A percentile compares a stretch with the other conserved stretches of the same genome.
These are phyloP conservation scores for Mycena galericulata DNA, from an alignment of 768 basidiomycete genomes.

Conservation along the genomic window DNA sequence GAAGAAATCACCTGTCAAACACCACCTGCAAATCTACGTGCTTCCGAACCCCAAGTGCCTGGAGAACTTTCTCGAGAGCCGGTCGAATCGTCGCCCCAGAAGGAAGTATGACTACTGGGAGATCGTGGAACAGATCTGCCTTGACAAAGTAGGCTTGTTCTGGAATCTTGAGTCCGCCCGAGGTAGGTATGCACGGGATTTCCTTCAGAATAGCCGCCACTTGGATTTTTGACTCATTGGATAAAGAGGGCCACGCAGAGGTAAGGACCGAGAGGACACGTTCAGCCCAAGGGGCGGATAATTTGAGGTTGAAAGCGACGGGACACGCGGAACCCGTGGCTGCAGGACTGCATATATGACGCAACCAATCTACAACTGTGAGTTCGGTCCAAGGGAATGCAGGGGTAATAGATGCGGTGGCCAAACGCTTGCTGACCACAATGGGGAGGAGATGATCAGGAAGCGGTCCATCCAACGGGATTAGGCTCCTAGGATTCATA, in stretches of 20 bases:
- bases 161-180: conserved; percentile 78
- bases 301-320: conserved; percentile 69
- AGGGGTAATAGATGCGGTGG: conserved; percentile 57
- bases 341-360: conserved; percentile 65
- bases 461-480: conserved; percentile 81
- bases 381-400: conserved; percentile 88
- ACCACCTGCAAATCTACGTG: conserved; percentile 94
- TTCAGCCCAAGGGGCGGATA: conserved; percentile 83
- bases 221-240: conserved; percentile 58
- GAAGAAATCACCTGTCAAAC: conserved; percentile 76
- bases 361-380: conserved; percentile 79
- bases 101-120: conserved; percentile 82
- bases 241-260: conserved; percentile 78
- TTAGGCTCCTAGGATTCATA: conserved; percentile 72
- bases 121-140: conserved; percentile 89
- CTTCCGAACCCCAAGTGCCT: conserved; percentile 84
- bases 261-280: conserved; percentile 75
- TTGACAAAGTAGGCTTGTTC: conserved; percentile 85
- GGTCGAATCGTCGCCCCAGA: conserved; percentile 75
- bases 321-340: conserved; percentile 49
- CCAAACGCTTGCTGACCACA: conserved; percentile 70
- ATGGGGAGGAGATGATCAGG: conserved; percentile 80
- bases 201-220: conserved; percentile 61
- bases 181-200: conserved; percentile 77
- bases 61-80: conserved; percentile 75